Evolutionary conservation across 2,329 filamentous ascomycete genomes (phyloP).

Genomic region (Chrysoporthe puriensis): DNA sequence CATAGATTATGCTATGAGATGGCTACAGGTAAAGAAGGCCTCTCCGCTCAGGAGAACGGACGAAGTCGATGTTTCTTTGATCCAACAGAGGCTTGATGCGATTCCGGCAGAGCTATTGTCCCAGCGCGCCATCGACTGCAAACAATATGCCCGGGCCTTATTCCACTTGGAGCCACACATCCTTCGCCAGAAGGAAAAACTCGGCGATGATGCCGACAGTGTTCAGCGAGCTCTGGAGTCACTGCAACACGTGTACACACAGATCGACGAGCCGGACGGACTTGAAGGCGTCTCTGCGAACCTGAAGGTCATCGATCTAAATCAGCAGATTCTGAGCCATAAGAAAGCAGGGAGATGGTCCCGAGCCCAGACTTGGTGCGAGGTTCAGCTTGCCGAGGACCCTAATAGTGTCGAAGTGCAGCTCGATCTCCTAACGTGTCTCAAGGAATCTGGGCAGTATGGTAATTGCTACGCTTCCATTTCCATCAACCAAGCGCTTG

Average conservation of each 20-base stretch:
- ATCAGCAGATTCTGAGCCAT: conserved; percentile 92
- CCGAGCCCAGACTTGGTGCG: conserved; percentile 96
- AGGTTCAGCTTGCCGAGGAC: conserved; percentile 80
- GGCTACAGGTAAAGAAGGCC: conserved; percentile 77
- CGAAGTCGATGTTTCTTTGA: conserved; percentile 53
- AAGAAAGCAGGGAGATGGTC: conserved; percentile 92
- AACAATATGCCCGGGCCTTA: conserved; percentile 86
- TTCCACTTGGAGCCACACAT: conserved; percentile 91
- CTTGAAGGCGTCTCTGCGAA: conserved; percentile 92
- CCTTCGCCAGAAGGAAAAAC: conserved; percentile 57
- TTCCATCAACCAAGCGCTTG: background rate
- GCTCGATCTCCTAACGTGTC: conserved; percentile 80
- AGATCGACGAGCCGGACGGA: conserved; percentile 97
- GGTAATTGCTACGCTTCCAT: conserved; percentile 54
- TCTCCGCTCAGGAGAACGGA: conserved; percentile 43
- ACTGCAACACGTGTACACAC: conserved; percentile 91
- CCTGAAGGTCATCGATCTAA: conserved; percentile 82
- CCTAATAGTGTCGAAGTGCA: conserved; percentile 79
- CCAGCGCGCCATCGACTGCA: conserved; percentile 86
- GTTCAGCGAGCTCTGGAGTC: conserved; percentile 72
- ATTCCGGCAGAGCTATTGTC: conserved; percentile 79
- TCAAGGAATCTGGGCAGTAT: conserved; percentile 95
- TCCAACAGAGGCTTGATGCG: conserved; percentile 55
- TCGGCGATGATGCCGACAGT: conserved; percentile 52
- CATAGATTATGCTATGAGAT: conserved; percentile 88